Base-by-base conservation (phyloP, 495 filamentous ascomycete genomes). In the Podospora pseudoanserina region DNA sequence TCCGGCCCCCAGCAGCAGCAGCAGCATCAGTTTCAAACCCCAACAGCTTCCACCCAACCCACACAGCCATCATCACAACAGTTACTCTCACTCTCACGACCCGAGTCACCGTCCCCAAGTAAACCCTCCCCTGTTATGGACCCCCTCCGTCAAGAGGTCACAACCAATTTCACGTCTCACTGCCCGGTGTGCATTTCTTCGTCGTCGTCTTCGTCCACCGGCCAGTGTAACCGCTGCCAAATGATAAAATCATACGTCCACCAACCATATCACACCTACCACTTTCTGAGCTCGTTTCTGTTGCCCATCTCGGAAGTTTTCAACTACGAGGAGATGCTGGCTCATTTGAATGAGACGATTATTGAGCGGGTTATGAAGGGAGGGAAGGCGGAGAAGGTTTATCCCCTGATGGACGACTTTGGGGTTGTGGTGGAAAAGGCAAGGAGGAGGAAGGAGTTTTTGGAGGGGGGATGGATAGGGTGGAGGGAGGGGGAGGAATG, bases 401-500 rank as follows among this genome's bases (percentile, higher is more conserved):
- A 39, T n/a, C 61, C 63, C 0, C 53, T 56, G 18, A 34, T 65
- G 34, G 67, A 62, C 3, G 67, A 69, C 49, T 69, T 61, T 69
- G 63, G 60, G 19, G 0, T n/a, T 2, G 63, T 69, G 4, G 57
- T 18, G 20, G 54, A 16, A 11, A 19, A 63, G 49, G 66, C 53
- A n/a, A 18, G 16, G 53, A 19, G 26, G 55, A 18, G 66, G 30
- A 58, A 68, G 28, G 66, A 30, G 27, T 49, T 27, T 27, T 55
- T 54, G 63, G 32, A 16, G 23, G n/a, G 27, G n/a, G 55, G 55
- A n/a, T 58, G 55, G 39, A 49, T 49, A 11, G 66, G 54, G 18
- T 57, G 28, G 66, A 19, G 49, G 53, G 5, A 18, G 1, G n/a
- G 63, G 32, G 49, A 15, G 4, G 18, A 26, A 26, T 19, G 55